Evolutionary conservation across 257 asterid genomes (phyloP).

Genomic region (Solanum piurae): DNA sequence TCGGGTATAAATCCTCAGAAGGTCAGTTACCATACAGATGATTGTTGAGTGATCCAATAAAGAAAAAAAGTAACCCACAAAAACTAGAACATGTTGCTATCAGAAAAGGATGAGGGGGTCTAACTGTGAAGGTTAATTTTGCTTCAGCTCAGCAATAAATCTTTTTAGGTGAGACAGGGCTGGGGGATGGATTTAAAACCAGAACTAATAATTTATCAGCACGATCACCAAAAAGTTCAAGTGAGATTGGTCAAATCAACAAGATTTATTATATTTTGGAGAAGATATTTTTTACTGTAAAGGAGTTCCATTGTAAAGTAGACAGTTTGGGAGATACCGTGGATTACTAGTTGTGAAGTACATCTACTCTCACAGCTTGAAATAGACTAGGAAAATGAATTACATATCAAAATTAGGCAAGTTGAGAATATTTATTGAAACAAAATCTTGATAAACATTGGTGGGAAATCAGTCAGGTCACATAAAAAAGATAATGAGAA

Average conservation of each 20-base stretch:
- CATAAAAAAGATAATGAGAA: not conserved
- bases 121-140: not conserved
- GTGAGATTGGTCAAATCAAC: not conserved
- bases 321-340: not conserved
- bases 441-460: not conserved
- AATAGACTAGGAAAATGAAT: not conserved
- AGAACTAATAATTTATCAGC: not conserved
- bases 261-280: not conserved
- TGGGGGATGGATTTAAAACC: not conserved
- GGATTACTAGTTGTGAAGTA: not conserved
- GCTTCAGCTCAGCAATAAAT: not conserved
- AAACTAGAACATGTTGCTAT: not conserved
- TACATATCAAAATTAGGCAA: not conserved
- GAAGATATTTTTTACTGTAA: not conserved
- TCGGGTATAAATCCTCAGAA: not conserved
- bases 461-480: not conserved
- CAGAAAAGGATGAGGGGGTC: not conserved
- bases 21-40: not conserved
- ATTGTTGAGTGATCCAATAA: not conserved
- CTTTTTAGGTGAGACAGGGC: not conserved
- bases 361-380: not conserved
- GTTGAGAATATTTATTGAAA: not conserved
- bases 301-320: not conserved
- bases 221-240: not conserved
- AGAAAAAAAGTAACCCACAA: not conserved